Percentiles rank a stretch among this genome's conserved stretches.
Evolutionary conservation across 768 basidiomycete genomes (phyloP).

Genomic region (Lentinus brumalis): DNA sequence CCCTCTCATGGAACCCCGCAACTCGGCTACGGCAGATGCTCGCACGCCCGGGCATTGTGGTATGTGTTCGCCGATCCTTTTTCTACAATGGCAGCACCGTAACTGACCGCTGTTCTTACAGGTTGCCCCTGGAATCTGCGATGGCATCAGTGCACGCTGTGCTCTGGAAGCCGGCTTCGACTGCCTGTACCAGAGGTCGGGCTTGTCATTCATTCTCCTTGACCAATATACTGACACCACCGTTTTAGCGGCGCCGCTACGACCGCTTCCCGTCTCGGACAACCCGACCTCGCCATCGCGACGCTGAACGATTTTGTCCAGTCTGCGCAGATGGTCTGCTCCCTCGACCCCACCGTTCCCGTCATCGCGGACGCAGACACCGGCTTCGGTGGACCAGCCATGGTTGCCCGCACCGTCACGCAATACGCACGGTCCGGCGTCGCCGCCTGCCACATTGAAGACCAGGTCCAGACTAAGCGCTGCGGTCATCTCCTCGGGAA

Average conservation of each 20-base stretch:
- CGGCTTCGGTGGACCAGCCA: conserved; percentile 76
- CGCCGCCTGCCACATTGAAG: conserved; percentile 78
- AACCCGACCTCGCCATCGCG: conserved; percentile 79
- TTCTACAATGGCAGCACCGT: not conserved
- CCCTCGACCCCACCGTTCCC: conserved; percentile 62
- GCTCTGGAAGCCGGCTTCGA: conserved; percentile 79
- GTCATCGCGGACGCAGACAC: conserved; percentile 84
- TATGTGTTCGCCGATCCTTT: conserved; percentile 36
- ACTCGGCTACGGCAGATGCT: conserved; percentile 63
- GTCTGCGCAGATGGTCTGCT: conserved; percentile 72
- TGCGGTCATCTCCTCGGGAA: conserved; percentile 82
- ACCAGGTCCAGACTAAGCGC: conserved; percentile 81
- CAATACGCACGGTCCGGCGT: conserved; percentile 71
- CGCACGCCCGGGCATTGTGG: conserved; percentile 72
- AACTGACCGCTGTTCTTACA: conserved; percentile 24
- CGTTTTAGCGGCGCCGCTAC: conserved; percentile 67
- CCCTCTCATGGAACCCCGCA: conserved; percentile 66
- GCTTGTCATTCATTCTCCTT: not conserved
- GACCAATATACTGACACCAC: not conserved
- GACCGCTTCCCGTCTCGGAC: conserved; percentile 75
- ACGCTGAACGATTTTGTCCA: conserved; percentile 78
- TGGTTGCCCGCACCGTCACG: conserved; percentile 74
- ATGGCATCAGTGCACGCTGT: conserved; percentile 78
- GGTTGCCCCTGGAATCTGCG: conserved; percentile 80
- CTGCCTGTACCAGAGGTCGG: conserved; percentile 74